A percentile compares a stretch with the other conserved stretches of the same genome.
These are phyloP conservation scores for Myriangium duriaei DNA, from an alignment of 2,329 filamentous ascomycete species.

Conservation along the genomic window DNA sequence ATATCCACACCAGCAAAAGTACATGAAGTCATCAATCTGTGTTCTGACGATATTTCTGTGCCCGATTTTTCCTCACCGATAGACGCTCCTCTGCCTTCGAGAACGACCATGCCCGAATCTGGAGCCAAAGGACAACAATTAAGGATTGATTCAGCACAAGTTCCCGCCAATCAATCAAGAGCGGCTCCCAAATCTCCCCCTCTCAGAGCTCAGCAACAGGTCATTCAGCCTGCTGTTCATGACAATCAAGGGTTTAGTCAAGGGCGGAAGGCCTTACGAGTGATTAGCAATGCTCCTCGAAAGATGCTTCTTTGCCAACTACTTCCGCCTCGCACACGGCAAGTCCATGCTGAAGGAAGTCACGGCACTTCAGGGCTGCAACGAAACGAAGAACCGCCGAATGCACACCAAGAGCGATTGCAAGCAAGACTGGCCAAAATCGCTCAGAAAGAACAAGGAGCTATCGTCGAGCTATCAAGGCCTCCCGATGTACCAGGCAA, in stretches of 20 bases:
- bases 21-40: neutral
- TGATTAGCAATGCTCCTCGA: slow-evolving; percentile 27
- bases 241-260: too few species aligned
- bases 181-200: too few species aligned
- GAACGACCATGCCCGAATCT: too few species aligned
- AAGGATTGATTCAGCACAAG: too few species aligned
- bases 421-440: slow-evolving; percentile 21
- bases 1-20: slow-evolving; percentile 7
- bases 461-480: slow-evolving; percentile 4
- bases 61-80: too few species aligned
- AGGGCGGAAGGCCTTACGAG: slow-evolving; percentile 24
- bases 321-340: slow-evolving; percentile 15
- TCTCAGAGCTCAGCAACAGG: too few species aligned
- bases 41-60: slow-evolving; percentile 3
- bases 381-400: slow-evolving; percentile 7
- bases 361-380: slow-evolving; percentile 4
- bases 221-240: too few species aligned
- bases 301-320: slow-evolving; percentile 32
- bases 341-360: slow-evolving; percentile 8
- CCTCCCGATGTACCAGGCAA: slow-evolving; percentile 3
- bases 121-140: too few species aligned
- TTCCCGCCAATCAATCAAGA: too few species aligned
- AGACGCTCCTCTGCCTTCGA: too few species aligned
- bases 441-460: slow-evolving; percentile 15
- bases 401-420: slow-evolving; percentile 15